These are phyloP conservation scores for Dendrocalamus sinicus DNA, from an alignment of 176 grass and related monocot genomes.

Conservation along the genomic window DNA sequence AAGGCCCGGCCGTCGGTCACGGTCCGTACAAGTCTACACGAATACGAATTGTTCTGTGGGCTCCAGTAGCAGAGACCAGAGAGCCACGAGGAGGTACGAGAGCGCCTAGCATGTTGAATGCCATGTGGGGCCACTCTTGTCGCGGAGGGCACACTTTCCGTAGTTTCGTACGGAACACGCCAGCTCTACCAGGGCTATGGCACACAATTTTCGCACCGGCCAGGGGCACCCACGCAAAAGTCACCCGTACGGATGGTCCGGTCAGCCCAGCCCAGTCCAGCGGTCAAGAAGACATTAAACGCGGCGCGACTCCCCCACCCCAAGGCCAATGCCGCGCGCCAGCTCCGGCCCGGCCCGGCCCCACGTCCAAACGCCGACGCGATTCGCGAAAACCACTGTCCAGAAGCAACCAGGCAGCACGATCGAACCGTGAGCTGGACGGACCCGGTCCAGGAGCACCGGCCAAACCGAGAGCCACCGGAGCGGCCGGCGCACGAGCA, in stretches of 20 bases:
- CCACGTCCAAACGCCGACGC: background rate
- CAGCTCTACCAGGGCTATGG: background rate
- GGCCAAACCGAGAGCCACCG: background rate
- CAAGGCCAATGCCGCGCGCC: background rate
- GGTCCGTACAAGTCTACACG: background rate
- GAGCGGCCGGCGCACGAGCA: background rate
- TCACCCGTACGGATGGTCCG: background rate
- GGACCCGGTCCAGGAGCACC: background rate
- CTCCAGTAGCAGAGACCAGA: too few relatives aligned
- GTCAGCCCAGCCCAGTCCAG: conserved; percentile 13
- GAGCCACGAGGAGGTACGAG: too few relatives aligned
- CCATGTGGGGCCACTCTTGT: background rate
- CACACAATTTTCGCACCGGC: background rate
- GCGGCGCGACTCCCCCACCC: background rate
- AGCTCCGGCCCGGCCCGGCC: background rate
- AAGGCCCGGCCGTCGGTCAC: background rate
- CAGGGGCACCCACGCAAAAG: background rate
- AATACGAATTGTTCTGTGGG: background rate
- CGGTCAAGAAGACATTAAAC: background rate
- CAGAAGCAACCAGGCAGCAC: background rate
- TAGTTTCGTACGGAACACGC: background rate
- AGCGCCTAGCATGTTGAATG: background rate
- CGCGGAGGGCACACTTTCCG: too few relatives aligned
- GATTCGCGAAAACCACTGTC: background rate
- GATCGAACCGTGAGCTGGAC: background rate